Evolutionary conservation across 1,284 basidiomycete species (phyloP).

Genomic region (Termitomyces sp.): DNA sequence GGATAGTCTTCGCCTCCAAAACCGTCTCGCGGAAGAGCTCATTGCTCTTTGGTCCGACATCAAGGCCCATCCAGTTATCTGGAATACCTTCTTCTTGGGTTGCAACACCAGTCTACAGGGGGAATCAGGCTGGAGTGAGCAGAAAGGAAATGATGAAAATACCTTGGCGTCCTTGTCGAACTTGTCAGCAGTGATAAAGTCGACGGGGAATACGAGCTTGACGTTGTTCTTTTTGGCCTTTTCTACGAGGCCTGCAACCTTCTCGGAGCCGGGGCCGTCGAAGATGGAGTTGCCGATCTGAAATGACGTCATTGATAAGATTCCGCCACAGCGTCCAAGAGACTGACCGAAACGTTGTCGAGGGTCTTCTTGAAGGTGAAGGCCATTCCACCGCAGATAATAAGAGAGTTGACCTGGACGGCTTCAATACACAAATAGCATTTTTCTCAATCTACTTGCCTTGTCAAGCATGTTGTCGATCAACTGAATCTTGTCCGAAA

Average conservation of each 20-base stretch:
- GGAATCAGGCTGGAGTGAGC: neutral
- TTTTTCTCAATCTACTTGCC: slow-evolving; percentile 36
- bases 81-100: slow-evolving; percentile 87
- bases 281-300: slow-evolving; percentile 94
- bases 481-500: slow-evolving; percentile 97
- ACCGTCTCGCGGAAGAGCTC: slow-evolving; percentile 81
- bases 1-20: slow-evolving; percentile 88
- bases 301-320: slow-evolving; percentile 6
- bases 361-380: slow-evolving; percentile 99
- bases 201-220: slow-evolving; percentile 93
- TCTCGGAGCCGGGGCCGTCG: slow-evolving; percentile 85
- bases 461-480: slow-evolving; percentile 99
- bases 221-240: slow-evolving; percentile 95
- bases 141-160: slow-evolving; percentile 15
- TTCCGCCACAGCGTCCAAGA: neutral
- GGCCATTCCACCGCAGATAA: slow-evolving; percentile 98
- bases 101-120: slow-evolving; percentile 61
- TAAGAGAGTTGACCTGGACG: slow-evolving; percentile 83
- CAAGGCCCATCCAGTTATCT: slow-evolving; percentile 93
- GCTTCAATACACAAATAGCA: slow-evolving; percentile 1
- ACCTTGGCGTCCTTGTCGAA: slow-evolving; percentile 91
- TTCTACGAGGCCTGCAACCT: slow-evolving; percentile 81
- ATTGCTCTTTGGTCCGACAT: slow-evolving; percentile 79
- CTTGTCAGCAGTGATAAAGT: slow-evolving; percentile 93
- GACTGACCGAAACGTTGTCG: slow-evolving; percentile 64